Base-by-base conservation (phyloP, 768 basidiomycete species). In the Kwoniella heveanensis region DNA sequence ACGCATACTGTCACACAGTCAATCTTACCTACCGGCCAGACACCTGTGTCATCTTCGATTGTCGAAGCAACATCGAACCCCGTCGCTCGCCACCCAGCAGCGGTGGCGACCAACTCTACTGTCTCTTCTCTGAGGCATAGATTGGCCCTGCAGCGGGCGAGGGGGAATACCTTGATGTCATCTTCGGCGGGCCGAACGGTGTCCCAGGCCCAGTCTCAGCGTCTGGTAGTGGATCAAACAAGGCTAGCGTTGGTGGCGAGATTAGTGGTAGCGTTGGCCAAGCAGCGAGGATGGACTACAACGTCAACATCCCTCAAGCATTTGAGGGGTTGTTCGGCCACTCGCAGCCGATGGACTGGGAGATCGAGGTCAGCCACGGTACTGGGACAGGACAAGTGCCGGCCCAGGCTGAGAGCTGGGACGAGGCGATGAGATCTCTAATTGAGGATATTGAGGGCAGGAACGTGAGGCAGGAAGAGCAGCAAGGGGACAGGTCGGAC, bases 51-150 rank as follows among this genome's bases (percentile, higher is more conserved):
- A 44, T 44, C 36, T n/a, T 58, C 44, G 30, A 57, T 32, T 44
- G 27, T 32, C 54, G 49, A 62, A 49, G 22, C 25, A 25, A 39
- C 27, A 59, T 46, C 62, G 61, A 67, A 62, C 66, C 61, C 66
- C 66, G 60, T 71, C 69, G 60, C 75, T 77, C 65, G 75, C 75
- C 75, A 77, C 69, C 73, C 75, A 77, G 75, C 75, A 77, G 75
- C 56, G 75, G 69, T 77, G 75, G 75, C 71, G 75, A 72, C 75
- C 71, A 39, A 37, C 49, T 59, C 70, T 30, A 22, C 57, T 27
- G 46, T 32, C 46, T 62, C 61, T 54, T 27, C 57, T 26, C 54
- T 58, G 49, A 55, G 60, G 44, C 65, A 63, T 37, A 37, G 47
- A 27, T 50, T 51, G 74, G 70, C 74, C 74, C 74, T 71, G 74